phyloP scores from a whole-genome alignment of 768 basidiomycete genomes.

The Pleurotus eryngii region DNA sequence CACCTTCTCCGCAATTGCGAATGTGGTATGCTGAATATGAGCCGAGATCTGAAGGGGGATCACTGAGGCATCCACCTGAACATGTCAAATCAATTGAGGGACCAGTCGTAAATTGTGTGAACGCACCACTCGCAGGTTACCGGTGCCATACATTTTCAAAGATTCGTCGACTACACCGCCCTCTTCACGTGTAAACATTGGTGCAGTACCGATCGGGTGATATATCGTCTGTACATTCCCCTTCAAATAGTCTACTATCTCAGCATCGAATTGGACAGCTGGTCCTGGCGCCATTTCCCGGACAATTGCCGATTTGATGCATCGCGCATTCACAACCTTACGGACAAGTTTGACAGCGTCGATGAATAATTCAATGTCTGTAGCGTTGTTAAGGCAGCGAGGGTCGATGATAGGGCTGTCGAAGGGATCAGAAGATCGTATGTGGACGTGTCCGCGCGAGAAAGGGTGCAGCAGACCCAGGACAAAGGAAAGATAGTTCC shows the following conservation, averaged over 20 bases:
- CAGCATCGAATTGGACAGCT: conserved; percentile 19
- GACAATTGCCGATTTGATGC: conserved; percentile 6
- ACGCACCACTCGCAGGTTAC: conserved; percentile 32
- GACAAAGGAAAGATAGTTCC: conserved; percentile 17
- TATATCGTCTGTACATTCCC: conserved; percentile 13
- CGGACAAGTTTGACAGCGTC: conserved; percentile 15
- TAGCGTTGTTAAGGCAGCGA: conserved; percentile 13
- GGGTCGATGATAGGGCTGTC: conserved; percentile 14
- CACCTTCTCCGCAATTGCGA: conserved; percentile 24
- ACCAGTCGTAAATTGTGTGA: conserved; percentile 9
- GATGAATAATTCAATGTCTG: conserved; percentile 22
- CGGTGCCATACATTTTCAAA: conserved; percentile 24
- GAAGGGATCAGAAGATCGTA: conserved; percentile 15
- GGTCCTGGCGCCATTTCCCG: conserved; percentile 17
- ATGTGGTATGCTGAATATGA: conserved; percentile 17
- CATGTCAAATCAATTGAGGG: neutral
- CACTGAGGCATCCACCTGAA: conserved; percentile 18
- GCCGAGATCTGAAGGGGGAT: conserved; percentile 18
- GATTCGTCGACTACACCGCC: conserved; percentile 27
- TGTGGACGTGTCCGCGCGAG: conserved; percentile 36
- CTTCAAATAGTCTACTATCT: conserved; percentile 12
- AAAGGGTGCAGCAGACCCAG: conserved; percentile 29
- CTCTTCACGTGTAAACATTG: conserved; percentile 17
- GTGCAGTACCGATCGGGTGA: conserved; percentile 32
- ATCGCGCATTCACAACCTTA: conserved; percentile 8